Evolutionary conservation across 371 early-diverging fungal species (phyloP), one percentile per base, ranked within the genome.

Genomic region (Thermomucor indicae-seudaticae): DNA sequence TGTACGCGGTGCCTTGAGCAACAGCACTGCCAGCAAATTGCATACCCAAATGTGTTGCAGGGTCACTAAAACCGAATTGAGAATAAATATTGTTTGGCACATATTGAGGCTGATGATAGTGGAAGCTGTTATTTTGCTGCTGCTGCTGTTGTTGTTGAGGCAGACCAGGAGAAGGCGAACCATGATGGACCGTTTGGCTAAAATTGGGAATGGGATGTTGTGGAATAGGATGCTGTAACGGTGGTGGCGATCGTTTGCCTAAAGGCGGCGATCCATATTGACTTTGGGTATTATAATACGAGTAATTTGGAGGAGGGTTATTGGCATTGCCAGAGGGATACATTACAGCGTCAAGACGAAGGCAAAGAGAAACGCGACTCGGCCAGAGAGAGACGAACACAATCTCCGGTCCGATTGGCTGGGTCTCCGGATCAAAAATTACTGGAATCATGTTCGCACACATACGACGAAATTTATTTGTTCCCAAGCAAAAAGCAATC

Each of bases 11-110:
- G 24, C 94, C 95, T 35, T 93, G 89, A 38, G 84, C 78, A 61
- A 98, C 77, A 4, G 98, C 98, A 49, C 83, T 83, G 39, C 85
- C 85, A 22, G 95, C 96, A 62, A 99, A 85, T 61, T 97, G 95
- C 88, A 97, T 87, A 7, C 98, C 97, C 64, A 99, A 71, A 64
- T 97, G 96, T 16, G 91, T 88, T 11, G 96, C 88, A 27, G 90
- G 91, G 58, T 87, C 88, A 53, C 77, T 81, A 44, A 78, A 69
- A 0, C 68, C 68, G 51, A 80, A 78, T 46, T 76, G 70, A n/a
- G 66, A 62, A 52, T 81, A 79, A 16, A 79, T 61, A 41, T 67
- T 44, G 55, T 57, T 31, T 55, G 61, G 53, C 32, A 59, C 69
- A 30, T 74, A 67, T 16, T 62, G 72, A n/a, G 40, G 38, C 27